These are phyloP conservation scores for Erysimum cheiri DNA, from an alignment of 441 rosid species.

Conservation along the genomic window DNA sequence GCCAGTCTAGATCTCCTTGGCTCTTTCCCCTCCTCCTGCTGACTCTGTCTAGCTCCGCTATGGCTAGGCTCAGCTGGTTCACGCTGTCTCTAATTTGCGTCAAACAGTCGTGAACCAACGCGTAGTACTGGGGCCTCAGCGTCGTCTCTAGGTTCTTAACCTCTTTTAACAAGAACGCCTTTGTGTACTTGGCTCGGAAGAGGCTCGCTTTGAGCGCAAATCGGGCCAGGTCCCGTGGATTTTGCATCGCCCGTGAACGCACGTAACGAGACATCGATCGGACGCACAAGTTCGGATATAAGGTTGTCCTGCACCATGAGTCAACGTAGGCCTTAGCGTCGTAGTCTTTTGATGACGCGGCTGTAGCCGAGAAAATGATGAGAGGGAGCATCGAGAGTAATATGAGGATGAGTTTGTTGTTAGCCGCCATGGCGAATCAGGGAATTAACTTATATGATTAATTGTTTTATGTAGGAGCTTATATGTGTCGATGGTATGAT, in stretches of 20 bases:
- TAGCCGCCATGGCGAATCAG: slow-evolving; percentile 31
- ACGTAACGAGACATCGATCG: slow-evolving; percentile 56
- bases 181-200: slow-evolving; percentile 55
- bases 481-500: slow-evolving; percentile 4
- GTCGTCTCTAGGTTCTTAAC: slow-evolving; percentile 46
- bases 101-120: slow-evolving; percentile 62
- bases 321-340: slow-evolving; percentile 47
- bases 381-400: slow-evolving; percentile 33
- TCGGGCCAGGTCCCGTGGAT: slow-evolving; percentile 63
- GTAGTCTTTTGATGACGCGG: slow-evolving; percentile 34
- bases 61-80: slow-evolving; percentile 62
- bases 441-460: not conserved
- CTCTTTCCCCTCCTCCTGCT: slow-evolving; percentile 50
- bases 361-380: slow-evolving; percentile 25
- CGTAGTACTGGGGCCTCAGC: slow-evolving; percentile 51
- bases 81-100: slow-evolving; percentile 62
- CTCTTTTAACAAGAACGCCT: slow-evolving; percentile 62
- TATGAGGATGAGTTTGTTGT: slow-evolving; percentile 30
- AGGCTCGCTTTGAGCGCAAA: slow-evolving; percentile 68
- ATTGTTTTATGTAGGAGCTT: slow-evolving; percentile 17
- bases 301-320: slow-evolving; percentile 61
- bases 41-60: slow-evolving; percentile 45
- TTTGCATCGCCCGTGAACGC: slow-evolving; percentile 47
- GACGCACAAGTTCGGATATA: slow-evolving; percentile 60
- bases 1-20: slow-evolving; percentile 53